phyloP scores from a whole-genome alignment of 75 land plant genomes.

The Pseudotsuga menziesii region DNA sequence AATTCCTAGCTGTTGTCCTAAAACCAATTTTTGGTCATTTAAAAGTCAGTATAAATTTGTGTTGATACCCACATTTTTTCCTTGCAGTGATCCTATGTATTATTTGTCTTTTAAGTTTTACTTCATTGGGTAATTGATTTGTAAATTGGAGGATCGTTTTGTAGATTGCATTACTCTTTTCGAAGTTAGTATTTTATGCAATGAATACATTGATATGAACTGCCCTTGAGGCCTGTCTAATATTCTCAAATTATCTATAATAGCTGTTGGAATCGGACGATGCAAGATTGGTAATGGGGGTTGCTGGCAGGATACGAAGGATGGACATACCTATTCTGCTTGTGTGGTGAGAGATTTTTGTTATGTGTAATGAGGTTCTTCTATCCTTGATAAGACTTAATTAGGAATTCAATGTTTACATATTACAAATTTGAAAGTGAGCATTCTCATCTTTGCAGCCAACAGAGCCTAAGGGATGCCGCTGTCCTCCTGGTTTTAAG shows the following conservation, averaged over 20 bases:
- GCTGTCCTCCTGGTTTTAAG: constrained; percentile 35
- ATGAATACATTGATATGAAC: background rate
- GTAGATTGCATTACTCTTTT: background rate
- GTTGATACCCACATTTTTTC: no score
- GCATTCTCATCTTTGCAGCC: background rate
- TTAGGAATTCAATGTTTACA: background rate
- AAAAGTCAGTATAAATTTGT: no score
- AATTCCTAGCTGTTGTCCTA: no score
- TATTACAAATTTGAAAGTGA: background rate
- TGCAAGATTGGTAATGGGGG: constrained; percentile 91
- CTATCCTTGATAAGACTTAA: background rate
- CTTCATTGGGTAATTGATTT: no score
- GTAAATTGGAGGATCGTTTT: no score
- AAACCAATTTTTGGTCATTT: no score
- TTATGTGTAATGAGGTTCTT: background rate
- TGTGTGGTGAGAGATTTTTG: constrained; percentile 54
- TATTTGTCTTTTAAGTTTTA: no score
- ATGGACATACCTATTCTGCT: constrained; percentile 65
- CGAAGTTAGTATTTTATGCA: background rate
- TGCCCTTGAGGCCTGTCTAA: background rate
- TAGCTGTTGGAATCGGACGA: constrained; percentile 74
- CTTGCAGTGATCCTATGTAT: no score
- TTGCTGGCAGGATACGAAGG: constrained; percentile 75
- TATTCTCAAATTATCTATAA: constrained; percentile 1
- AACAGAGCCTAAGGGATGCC: constrained; percentile 28